phyloP scores from a whole-genome alignment of 1,284 basidiomycete genomes.

The Puccinia horiana region DNA sequence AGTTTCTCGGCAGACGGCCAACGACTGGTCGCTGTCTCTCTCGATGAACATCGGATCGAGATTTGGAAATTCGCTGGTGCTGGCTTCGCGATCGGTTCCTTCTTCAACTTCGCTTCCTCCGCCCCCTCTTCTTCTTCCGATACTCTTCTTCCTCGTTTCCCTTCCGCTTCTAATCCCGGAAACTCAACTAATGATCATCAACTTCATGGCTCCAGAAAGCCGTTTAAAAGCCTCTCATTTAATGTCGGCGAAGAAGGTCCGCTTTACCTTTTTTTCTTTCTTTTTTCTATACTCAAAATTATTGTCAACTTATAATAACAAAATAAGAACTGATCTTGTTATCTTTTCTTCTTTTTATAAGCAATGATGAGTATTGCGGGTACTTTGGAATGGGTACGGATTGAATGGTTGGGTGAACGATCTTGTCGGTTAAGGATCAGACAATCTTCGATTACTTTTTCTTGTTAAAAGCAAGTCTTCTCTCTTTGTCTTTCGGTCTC shows the following conservation, averaged over 20 bases:
- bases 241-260: slow-evolving; percentile 62
- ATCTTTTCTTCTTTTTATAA: slow-evolving; percentile 59
- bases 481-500: background rate
- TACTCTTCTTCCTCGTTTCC: background rate
- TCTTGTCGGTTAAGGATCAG: slow-evolving; percentile 44
- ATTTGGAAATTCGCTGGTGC: slow-evolving; percentile 59
- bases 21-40: slow-evolving; percentile 79
- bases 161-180: background rate
- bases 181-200: background rate
- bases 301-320: background rate
- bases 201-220: slow-evolving; percentile 60
- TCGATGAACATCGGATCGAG: slow-evolving; percentile 66
- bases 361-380: slow-evolving; percentile 69
- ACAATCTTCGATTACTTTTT: slow-evolving; percentile 48
- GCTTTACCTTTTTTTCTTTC: slow-evolving; percentile 5
- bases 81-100: slow-evolving; percentile 64
- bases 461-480: no score
- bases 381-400: slow-evolving; percentile 71
- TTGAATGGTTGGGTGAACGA: slow-evolving; percentile 69
- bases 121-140: slow-evolving; percentile 51
- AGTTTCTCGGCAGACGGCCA: slow-evolving; percentile 91
- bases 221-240: slow-evolving; percentile 80
- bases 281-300: background rate
- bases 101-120: slow-evolving; percentile 59
- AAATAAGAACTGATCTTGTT: background rate